Percentiles rank a stretch among this genome's conserved stretches.
phyloP scores from a whole-genome alignment of 306 rosid genomes.

The Lathyrus aphaca region DNA sequence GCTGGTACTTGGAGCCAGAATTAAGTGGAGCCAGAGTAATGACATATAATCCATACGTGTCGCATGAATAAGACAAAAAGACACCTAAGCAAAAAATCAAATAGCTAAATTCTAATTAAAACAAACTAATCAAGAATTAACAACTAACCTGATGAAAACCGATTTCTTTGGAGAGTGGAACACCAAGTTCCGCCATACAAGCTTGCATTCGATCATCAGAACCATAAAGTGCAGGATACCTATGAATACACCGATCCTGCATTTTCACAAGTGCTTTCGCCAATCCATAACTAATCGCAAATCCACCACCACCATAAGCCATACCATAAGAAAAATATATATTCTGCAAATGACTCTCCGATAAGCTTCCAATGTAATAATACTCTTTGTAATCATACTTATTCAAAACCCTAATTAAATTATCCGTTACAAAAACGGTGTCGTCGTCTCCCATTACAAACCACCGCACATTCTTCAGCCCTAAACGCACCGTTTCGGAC shows the following conservation, averaged over 20 bases:
- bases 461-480: conserved; percentile 74
- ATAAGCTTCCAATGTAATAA: conserved; percentile 83
- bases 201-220: conserved; percentile 98
- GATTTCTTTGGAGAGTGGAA: conserved; percentile 90
- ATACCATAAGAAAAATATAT: conserved; percentile 88
- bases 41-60: background rate
- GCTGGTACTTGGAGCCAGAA: too few species aligned
- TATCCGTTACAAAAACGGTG: conserved; percentile 85
- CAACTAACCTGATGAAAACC: conserved; percentile 84
- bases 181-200: conserved; percentile 99
- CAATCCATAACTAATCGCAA: conserved; percentile 80
- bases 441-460: conserved; percentile 99
- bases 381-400: conserved; percentile 77
- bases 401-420: conserved; percentile 61
- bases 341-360: conserved; percentile 94
- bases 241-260: conserved; percentile 86
- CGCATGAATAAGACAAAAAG: background rate
- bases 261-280: conserved; percentile 67
- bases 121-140: background rate
- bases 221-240: conserved; percentile 89
- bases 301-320: conserved; percentile 99
- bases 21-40: too few species aligned
- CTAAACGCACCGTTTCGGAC: conserved; percentile 77
- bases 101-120: too few species aligned
- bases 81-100: background rate